Base-by-base conservation (phyloP, 306 rosid genomes). In the Acacia crassicarpa region DNA sequence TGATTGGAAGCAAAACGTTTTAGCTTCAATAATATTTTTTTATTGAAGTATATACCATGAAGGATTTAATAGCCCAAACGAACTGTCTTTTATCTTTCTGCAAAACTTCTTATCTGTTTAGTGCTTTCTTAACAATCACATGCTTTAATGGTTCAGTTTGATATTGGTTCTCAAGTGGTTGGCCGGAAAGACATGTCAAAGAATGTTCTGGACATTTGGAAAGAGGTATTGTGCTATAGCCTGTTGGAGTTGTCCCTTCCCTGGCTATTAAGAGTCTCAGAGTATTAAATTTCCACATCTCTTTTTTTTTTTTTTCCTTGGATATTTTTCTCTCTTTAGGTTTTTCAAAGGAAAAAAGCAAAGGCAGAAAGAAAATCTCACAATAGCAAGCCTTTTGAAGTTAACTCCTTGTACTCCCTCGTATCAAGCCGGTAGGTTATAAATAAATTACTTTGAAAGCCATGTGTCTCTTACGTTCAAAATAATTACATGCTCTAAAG, bases 121-220 rank as follows among this genome's bases (percentile, higher is more conserved):
- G 74, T 54, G 49, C 74, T 82, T 35, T 53, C 53, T 83, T 77
- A 61, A 79, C 49, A 16, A 38, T 76, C 30, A 58, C 70, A 3
- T 87, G 78, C 58, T 87, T 87, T 84, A 59, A 74, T 90, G 85
- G 78, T 9, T 27, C 89, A 95, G 99, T 84, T 89, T 89, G 95
- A 92, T 59, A 72, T 93, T 63, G 85, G 90, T 78, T 89, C 98
- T 81, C 99, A 95, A 91, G 98, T 93, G 72, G 92, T 95, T 85
- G 99, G 99, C 61, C 87, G 83, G 85, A 95, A 95, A 86, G 99
- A 95, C 85, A 82, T 87, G 79, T 86, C 94, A 58, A 91, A 61
- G 86, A 90, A 88, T 85, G 89, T 86, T 69, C 80, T 90, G 75
- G 98, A 95, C 84, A 77, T 95, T 76, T 95, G 99, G 99, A 95